Evolutionary conservation across 345 rosid species (phyloP).

Genomic region (Melaleuca quinquenervia): DNA sequence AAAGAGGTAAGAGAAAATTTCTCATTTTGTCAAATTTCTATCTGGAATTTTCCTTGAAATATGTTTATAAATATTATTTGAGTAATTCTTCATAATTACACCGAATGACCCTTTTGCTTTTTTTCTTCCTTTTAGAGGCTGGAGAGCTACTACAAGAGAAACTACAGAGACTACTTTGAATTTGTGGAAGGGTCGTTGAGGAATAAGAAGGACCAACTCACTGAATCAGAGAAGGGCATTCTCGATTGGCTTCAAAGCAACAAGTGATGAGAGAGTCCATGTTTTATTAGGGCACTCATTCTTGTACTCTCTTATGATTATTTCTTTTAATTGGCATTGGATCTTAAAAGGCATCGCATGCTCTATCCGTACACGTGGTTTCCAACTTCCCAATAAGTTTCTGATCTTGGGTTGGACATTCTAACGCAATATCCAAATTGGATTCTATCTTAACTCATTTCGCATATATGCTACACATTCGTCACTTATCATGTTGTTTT

Average conservation of each 20-base stretch:
- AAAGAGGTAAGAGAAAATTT: constrained; percentile 46
- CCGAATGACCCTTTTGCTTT: not conserved
- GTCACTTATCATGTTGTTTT: not conserved
- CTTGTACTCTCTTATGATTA: not conserved
- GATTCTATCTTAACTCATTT: not conserved
- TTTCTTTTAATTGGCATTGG: not conserved
- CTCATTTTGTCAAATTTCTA: not conserved
- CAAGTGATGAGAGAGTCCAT: constrained; percentile 15
- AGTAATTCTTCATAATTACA: not conserved
- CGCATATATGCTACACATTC: not conserved
- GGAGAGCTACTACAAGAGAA: constrained; percentile 80
- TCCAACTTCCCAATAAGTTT: not conserved
- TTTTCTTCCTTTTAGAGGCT: constrained; percentile 27
- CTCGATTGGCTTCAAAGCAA: constrained; percentile 74
- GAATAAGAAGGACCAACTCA: constrained; percentile 51
- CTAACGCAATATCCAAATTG: fast-evolving
- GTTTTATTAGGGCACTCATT: not conserved
- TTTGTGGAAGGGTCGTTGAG: constrained; percentile 57
- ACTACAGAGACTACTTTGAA: constrained; percentile 82
- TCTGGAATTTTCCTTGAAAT: not conserved
- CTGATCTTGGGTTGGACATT: not conserved
- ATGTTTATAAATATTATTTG: not conserved
- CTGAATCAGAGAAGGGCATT: constrained; percentile 71
- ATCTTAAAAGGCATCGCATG: not conserved
- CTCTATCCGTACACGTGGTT: fast-evolving